Evolutionary conservation across 805 yeast genomes (phyloP), one percentile per base, ranked within the genome.

Genomic region (Phaffomyces thermotolerans): DNA sequence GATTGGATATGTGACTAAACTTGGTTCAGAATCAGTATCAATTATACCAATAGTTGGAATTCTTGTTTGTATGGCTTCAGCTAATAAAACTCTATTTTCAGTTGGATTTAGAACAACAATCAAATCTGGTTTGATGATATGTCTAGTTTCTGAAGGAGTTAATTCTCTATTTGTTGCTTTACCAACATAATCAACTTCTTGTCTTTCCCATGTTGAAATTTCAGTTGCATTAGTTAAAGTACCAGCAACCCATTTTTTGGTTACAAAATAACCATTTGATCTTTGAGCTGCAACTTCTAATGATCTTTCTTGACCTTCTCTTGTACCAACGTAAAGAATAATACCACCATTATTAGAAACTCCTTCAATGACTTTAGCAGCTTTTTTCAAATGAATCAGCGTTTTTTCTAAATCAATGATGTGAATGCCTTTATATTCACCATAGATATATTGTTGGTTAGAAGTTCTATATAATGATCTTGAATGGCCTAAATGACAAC

Each of bases 401-500:
- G 99, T 93, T 65, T 85, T 81, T 52, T 91, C 91, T 53, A 90
- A 70, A 62, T 91, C 96, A 53, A 93, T 90, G 41, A 93, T 77
- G 62, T 89, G 95, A 45, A 93, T 73, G n/a, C 89, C 96, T 48
- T 87, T 81, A 56, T 93, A 88, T 50, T 76, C 83, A 43, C 98
- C 99, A 58, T 83, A 83, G 37, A 91, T 75, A 62, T 73, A 93
- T 10, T 95, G 90, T 63, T 89, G 91, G 41, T 90, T 86, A 24
- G 84, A 74, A 9, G 89, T 79, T 53, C 95, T 79, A 78, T 81
- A 84, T 48, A 82, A 69, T 4, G 83, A 70, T 31, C 78, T 82
- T n/a, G 95, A 75, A 54, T 91, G 97, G 25, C 99, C 99, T 52
- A 93, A 69, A 63, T 93, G 99, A 37, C 91, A 91, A 41, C 96